phyloP scores from a whole-genome alignment of 2,329 filamentous ascomycete genomes.

The Penicillium brasilianum region DNA sequence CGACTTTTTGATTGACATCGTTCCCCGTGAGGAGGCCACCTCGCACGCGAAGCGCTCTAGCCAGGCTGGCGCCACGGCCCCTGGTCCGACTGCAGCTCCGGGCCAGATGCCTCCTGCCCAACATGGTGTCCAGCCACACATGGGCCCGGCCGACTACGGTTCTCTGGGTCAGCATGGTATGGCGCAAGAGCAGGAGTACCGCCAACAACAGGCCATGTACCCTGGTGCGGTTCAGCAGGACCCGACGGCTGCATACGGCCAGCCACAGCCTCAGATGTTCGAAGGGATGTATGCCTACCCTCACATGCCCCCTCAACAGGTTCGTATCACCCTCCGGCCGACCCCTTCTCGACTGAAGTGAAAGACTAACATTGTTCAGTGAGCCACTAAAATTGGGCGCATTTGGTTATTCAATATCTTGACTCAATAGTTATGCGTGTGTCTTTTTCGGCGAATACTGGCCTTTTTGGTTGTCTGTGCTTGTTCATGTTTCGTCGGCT shows the following conservation, averaged over 20 bases:
- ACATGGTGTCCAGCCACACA: conserved; percentile 59
- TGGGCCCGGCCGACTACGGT: conserved; percentile 63
- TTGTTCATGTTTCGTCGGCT: conserved; percentile 9
- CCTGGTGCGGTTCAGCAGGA: conserved; percentile 76
- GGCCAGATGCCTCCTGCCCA: conserved; percentile 50
- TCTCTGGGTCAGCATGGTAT: conserved; percentile 67
- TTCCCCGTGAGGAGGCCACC: conserved; percentile 90
- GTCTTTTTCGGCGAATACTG: conserved; percentile 25
- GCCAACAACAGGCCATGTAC: conserved; percentile 80
- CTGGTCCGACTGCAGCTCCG: conserved; percentile 49
- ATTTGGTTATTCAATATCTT: conserved; percentile 11
- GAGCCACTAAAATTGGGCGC: conserved; percentile 7
- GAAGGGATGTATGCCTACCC: conserved; percentile 85
- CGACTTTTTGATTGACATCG: conserved; percentile 98
- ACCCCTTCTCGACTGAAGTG: background rate
- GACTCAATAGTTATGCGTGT: conserved; percentile 17
- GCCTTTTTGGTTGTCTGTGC: conserved; percentile 14
- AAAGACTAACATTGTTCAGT: conserved; percentile 11
- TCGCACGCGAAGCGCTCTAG: conserved; percentile 79
- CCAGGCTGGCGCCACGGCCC: conserved; percentile 54
- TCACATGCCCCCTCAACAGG: conserved; percentile 81
- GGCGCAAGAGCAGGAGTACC: conserved; percentile 76
- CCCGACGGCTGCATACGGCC: conserved; percentile 73
- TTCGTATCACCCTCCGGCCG: conserved; percentile 50
- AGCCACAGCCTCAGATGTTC: conserved; percentile 78